Evolutionary conservation across 2,329 filamentous ascomycete genomes (phyloP).

Genomic region (Seiridium unicorne): DNA sequence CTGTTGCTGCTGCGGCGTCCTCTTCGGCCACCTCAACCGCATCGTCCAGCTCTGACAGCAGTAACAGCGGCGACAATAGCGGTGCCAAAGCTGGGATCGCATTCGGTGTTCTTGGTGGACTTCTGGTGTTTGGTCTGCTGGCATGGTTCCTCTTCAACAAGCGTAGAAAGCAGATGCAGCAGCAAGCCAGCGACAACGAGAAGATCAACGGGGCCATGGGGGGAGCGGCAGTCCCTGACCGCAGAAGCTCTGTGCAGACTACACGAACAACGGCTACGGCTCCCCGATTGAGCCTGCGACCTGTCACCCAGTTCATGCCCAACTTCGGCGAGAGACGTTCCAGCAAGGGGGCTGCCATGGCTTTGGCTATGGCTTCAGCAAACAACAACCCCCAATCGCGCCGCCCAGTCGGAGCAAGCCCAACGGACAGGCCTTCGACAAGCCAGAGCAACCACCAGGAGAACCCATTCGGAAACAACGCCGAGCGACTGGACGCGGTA

Average conservation of each 20-base stretch:
- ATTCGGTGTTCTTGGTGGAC: constrained; percentile 71
- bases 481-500: constrained; percentile 35
- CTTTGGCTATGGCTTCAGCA: constrained; percentile 28
- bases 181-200: constrained; percentile 59
- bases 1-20: constrained; percentile 17
- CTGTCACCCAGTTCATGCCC: constrained; percentile 80
- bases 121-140: constrained; percentile 65
- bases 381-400: constrained; percentile 19
- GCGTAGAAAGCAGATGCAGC: constrained; percentile 65
- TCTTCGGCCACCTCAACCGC: constrained; percentile 16
- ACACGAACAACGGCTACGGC: constrained; percentile 53
- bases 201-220: constrained; percentile 50
- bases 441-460: constrained; percentile 48
- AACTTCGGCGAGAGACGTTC: constrained; percentile 55
- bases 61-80: constrained; percentile 29
- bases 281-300: constrained; percentile 81
- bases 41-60: constrained; percentile 13
- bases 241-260: constrained; percentile 26
- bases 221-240: constrained; percentile 22
- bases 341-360: constrained; percentile 46
- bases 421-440: constrained; percentile 48
- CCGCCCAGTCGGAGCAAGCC: constrained; percentile 31
- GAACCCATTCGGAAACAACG: constrained; percentile 72
- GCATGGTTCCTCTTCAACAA: constrained; percentile 70
- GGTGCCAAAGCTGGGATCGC: constrained; percentile 76